Conservation (phyloP, 2,329 filamentous ascomycete species). For the Chaetomiaceae sp. region DNA sequence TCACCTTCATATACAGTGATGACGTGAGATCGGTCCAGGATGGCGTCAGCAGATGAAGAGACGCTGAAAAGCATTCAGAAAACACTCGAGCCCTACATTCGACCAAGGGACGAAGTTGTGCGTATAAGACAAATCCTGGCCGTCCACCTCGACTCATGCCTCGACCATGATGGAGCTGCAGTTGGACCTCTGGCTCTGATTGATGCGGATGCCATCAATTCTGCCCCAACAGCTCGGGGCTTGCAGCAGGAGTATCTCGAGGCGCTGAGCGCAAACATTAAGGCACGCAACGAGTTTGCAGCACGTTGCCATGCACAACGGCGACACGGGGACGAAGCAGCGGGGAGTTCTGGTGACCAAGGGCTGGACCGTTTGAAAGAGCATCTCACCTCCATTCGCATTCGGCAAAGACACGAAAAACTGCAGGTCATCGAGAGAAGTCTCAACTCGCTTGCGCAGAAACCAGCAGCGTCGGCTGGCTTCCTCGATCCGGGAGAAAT, state of each 20-base stretch:
- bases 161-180: conserved; percentile 41
- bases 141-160: conserved; percentile 47
- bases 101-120: conserved; percentile 53
- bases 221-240: conserved; percentile 40
- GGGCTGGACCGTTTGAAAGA: conserved; percentile 39
- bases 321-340: background rate
- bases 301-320: conserved; percentile 26
- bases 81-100: conserved; percentile 49
- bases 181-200: conserved; percentile 47
- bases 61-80: conserved; percentile 38
- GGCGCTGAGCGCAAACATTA: conserved; percentile 49
- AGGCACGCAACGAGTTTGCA: conserved; percentile 47
- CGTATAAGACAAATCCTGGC: conserved; percentile 54
- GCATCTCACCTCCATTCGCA: conserved; percentile 48
- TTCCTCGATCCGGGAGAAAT: conserved; percentile 49
- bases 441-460: conserved; percentile 47
- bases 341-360: conserved; percentile 9
- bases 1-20: background rate
- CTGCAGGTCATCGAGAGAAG: conserved; percentile 49
- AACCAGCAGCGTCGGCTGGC: conserved; percentile 47
- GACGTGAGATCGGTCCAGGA: conserved; percentile 10
- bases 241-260: conserved; percentile 53
- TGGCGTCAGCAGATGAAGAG: conserved; percentile 32
- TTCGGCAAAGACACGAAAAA: conserved; percentile 49
- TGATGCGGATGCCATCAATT: conserved; percentile 29